Percentiles rank a stretch among this genome's conserved stretches.
Conservation (phyloP, 257 asterid species). For the Pogostemon cablin region DNA sequence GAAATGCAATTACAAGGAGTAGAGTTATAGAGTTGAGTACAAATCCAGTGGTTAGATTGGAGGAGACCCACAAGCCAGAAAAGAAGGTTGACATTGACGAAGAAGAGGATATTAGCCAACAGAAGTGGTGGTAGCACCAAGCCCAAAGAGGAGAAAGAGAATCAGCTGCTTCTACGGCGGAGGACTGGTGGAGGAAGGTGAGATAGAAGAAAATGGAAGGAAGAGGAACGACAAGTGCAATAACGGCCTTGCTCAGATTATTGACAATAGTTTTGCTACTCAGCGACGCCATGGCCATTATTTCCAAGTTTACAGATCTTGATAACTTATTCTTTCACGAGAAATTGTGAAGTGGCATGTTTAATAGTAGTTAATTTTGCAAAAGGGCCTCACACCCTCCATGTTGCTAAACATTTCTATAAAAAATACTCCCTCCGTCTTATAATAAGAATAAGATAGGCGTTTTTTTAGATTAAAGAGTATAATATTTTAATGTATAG, state of each 20-base stretch:
- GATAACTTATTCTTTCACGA: no score
- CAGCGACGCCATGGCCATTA: conserved; percentile 33
- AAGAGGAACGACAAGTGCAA: conserved; percentile 68
- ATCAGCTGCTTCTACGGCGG: conserved; percentile 37
- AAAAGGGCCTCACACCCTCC: no score
- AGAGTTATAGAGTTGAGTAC: background rate
- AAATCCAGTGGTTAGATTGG: conserved; percentile 58
- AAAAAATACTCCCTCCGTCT: no score
- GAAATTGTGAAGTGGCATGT: no score
- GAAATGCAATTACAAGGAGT: background rate
- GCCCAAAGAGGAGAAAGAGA: conserved; percentile 51
- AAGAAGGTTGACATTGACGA: conserved; percentile 74
- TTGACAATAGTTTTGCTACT: conserved; percentile 28
- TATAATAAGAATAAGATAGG: no score
- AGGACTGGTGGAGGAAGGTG: conserved; percentile 62
- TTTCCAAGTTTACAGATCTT: no score
- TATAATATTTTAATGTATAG: no score
- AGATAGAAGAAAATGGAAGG: conserved; percentile 77
- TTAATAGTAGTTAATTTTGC: no score
- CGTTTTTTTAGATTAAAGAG: no score
- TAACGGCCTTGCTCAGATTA: conserved; percentile 60
- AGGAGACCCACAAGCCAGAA: conserved; percentile 79
- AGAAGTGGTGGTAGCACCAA: conserved; percentile 80
- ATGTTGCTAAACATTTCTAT: no score
- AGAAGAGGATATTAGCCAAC: conserved; percentile 69